Evolutionary conservation across 73 alveolate species (phyloP).

Genomic region (Paramecium sexaurelia): DNA sequence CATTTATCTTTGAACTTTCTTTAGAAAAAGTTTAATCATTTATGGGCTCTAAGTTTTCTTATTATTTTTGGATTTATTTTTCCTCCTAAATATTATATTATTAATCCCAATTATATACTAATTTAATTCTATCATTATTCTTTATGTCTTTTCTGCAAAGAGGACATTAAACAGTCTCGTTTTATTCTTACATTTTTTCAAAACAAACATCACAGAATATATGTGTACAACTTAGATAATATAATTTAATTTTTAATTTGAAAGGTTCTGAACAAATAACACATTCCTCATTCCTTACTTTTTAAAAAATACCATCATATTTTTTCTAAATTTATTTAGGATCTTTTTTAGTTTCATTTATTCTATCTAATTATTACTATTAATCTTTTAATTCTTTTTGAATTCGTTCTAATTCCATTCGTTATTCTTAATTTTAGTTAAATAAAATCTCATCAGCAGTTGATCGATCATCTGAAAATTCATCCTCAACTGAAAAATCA

Average conservation of each 20-base stretch:
- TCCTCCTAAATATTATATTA: too few species aligned
- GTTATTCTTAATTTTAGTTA: too few species aligned
- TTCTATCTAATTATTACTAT: neutral
- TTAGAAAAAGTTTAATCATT: too few species aligned
- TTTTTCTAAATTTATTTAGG: neutral
- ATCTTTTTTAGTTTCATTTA: neutral
- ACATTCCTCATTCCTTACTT: neutral
- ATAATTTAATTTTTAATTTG: neutral
- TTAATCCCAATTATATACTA: neutral
- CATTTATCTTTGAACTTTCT: slow-evolving; percentile 46
- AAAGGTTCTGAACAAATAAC: neutral
- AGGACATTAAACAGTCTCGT: neutral
- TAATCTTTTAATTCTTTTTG: neutral
- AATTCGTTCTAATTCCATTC: neutral
- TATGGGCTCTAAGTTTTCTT: too few species aligned
- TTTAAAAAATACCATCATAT: neutral
- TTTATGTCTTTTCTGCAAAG: neutral
- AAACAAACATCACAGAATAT: neutral
- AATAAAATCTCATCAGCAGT: neutral
- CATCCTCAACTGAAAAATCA: neutral
- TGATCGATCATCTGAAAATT: neutral
- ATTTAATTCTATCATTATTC: neutral
- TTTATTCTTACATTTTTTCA: neutral
- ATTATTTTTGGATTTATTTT: neutral
- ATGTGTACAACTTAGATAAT: neutral